phyloP scores from a whole-genome alignment of 768 basidiomycete genomes.

The Brasilioporus rufonigricans region DNA sequence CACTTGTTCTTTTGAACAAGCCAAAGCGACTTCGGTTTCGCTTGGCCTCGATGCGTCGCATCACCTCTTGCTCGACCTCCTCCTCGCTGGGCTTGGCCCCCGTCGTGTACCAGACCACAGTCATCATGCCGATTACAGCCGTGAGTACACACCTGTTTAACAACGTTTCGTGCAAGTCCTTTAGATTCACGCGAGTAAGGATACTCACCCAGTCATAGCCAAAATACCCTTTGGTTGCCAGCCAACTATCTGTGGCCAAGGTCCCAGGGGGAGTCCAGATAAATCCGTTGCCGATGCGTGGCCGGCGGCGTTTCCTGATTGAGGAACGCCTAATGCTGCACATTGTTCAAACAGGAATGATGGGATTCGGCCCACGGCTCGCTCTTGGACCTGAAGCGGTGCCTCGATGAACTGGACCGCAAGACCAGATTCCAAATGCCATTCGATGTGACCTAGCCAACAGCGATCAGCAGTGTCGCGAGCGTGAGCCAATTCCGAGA shows the following conservation, averaged over 20 bases:
- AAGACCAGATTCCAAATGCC: slow-evolving; percentile 83
- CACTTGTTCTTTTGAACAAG: slow-evolving; percentile 17
- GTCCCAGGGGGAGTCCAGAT: slow-evolving; percentile 59
- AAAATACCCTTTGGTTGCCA: slow-evolving; percentile 73
- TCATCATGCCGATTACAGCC: slow-evolving; percentile 77
- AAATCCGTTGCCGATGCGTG: slow-evolving; percentile 68
- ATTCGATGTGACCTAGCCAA: slow-evolving; percentile 73
- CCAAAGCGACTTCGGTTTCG: slow-evolving; percentile 48
- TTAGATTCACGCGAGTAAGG: not conserved
- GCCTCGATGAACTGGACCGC: slow-evolving; percentile 85
- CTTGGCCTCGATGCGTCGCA: slow-evolving; percentile 56
- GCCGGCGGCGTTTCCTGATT: slow-evolving; percentile 87
- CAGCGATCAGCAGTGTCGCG: not conserved
- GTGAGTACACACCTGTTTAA: slow-evolving; percentile 69
- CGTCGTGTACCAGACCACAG: slow-evolving; percentile 83
- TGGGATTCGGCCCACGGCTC: slow-evolving; percentile 46
- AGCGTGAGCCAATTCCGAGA: slow-evolving; percentile 3
- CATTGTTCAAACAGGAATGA: slow-evolving; percentile 71
- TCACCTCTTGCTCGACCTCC: slow-evolving; percentile 75
- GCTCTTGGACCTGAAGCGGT: slow-evolving; percentile 64
- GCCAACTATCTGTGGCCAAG: slow-evolving; percentile 69
- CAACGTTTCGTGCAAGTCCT: not conserved
- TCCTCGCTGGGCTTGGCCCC: slow-evolving; percentile 74
- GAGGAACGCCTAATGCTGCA: slow-evolving; percentile 50
- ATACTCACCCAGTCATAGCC: slow-evolving; percentile 67